These are phyloP conservation scores for Yamadazyma nakazawae DNA, from an alignment of 805 yeast genomes.

Conservation along the genomic window DNA sequence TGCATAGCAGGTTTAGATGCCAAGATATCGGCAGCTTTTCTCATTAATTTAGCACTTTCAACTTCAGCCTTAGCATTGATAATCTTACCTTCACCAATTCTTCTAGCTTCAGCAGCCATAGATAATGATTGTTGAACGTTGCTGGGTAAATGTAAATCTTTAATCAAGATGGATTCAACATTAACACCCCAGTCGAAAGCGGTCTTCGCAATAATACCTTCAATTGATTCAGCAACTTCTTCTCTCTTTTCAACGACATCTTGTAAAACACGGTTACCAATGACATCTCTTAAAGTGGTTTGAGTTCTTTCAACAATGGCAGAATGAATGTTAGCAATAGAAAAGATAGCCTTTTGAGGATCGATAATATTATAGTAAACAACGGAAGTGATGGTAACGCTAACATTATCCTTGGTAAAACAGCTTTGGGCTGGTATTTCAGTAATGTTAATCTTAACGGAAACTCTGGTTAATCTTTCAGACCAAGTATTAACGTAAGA, in stretches of 20 bases:
- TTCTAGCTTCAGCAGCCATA: constrained; percentile 71
- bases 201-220: constrained; percentile 55
- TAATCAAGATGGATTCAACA: constrained; percentile 64
- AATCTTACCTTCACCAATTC: constrained; percentile 75
- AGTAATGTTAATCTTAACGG: constrained; percentile 54
- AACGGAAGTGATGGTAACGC: constrained; percentile 60
- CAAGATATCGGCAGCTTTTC: constrained; percentile 74
- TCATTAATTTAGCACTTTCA: constrained; percentile 70
- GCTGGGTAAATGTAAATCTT: constrained; percentile 56
- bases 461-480: constrained; percentile 50
- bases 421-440: constrained; percentile 68
- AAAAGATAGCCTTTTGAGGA: constrained; percentile 63
- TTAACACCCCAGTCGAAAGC: constrained; percentile 70
- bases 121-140: constrained; percentile 59
- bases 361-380: constrained; percentile 64
- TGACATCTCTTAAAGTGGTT: constrained; percentile 69
- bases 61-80: constrained; percentile 75
- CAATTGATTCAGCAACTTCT: constrained; percentile 64
- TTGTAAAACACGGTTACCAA: constrained; percentile 62
- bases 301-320: constrained; percentile 68
- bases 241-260: constrained; percentile 73
- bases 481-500: constrained; percentile 62
- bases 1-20: constrained; percentile 77
- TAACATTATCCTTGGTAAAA: constrained; percentile 69
- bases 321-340: constrained; percentile 49